A percentile compares a stretch with the other conserved stretches of the same genome.
phyloP scores from a whole-genome alignment of 495 filamentous ascomycete species.

The Staphylotrichum longicolle region DNA sequence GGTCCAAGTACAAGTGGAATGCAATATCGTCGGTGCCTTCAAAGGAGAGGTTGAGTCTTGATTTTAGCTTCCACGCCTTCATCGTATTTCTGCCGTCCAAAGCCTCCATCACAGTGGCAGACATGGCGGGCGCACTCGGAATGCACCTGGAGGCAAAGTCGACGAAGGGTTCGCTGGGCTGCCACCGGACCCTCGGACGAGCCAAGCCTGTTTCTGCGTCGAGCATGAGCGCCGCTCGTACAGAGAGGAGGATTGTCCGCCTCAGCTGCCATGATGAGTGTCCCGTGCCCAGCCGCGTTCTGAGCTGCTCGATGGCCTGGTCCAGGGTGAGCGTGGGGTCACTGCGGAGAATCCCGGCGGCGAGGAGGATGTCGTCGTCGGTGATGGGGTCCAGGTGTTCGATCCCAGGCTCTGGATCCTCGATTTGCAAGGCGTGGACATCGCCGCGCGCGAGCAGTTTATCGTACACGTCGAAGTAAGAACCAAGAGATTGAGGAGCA shows the following conservation, averaged over 20 bases:
- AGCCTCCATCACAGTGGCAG: not conserved
- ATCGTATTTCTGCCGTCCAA: not conserved
- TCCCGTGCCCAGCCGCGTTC: not conserved
- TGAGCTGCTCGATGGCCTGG: conserved; percentile 7
- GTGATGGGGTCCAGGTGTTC: not conserved
- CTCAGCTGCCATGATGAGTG: not conserved
- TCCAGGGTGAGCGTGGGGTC: conserved; percentile 1
- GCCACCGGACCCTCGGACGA: too few relatives aligned
- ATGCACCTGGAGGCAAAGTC: conserved; percentile 7
- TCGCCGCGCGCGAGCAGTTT: too few relatives aligned
- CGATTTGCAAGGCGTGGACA: too few relatives aligned
- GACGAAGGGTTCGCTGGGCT: conserved; percentile 5
- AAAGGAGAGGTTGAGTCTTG: not conserved
- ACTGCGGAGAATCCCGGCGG: conserved; percentile 1
- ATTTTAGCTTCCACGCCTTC: conserved; percentile 13
- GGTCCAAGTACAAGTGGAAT: conserved; percentile 1
- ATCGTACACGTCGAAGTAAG: too few relatives aligned
- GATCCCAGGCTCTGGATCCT: too few relatives aligned
- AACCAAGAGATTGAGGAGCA: too few relatives aligned
- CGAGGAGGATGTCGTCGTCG: not conserved
- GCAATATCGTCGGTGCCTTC: conserved; percentile 6
- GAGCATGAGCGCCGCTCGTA: conserved; percentile 5
- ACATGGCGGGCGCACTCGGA: not conserved
- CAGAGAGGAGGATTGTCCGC: not conserved
- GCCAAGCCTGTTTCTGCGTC: too few relatives aligned